Evolutionary conservation across 2,329 filamentous ascomycete genomes (phyloP), one percentile per base, ranked within the genome.

Genomic region (Ilyonectria robusta): DNA sequence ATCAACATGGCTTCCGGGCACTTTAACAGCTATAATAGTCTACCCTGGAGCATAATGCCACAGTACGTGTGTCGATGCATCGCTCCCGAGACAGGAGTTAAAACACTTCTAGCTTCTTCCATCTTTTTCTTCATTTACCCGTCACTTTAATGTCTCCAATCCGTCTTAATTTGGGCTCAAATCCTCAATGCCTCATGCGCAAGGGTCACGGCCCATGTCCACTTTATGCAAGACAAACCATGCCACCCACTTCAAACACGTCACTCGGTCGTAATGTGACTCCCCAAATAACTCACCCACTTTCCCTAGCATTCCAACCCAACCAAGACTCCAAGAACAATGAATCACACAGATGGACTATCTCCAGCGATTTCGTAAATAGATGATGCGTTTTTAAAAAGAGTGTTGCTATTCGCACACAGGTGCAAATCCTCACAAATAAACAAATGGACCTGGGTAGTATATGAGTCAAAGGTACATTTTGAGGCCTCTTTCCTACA

Each of bases 191-290:
- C 59, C 63, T 66, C 47, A 58, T 66, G 63, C 58, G 51, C 63
- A 61, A 59, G 59, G 58, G 63, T 61, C 63, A 53, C 44, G 37
- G 51, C 63, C 63, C 62, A 56, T 65, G 62, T 58, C 63, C 58
- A 66, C 63, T 66, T 66, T 56, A 66, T 66, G 63, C 63, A 66
- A 58, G 63, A 66, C 63, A 66, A 51, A 56, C 51, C 31, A 44
- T 57, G 35, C 51, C 48, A 48, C 56, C 56, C 62, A 46, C 29
- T 31, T 53, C 26, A 33, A 50, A 40, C 63, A 66, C 53, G 63
- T 66, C 63, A 66, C 40, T 33, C 33, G n/a, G 35, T 42, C 50
- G 10, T 11, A 19, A 51, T 8, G 10, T 15, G n/a, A n/a, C 2
- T 31, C 40, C 40, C 40, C 15, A 42, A 42, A 42, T 42, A 19